Base-by-base conservation (phyloP, 768 basidiomycete genomes). In the Mycena olivaceomarginata region DNA sequence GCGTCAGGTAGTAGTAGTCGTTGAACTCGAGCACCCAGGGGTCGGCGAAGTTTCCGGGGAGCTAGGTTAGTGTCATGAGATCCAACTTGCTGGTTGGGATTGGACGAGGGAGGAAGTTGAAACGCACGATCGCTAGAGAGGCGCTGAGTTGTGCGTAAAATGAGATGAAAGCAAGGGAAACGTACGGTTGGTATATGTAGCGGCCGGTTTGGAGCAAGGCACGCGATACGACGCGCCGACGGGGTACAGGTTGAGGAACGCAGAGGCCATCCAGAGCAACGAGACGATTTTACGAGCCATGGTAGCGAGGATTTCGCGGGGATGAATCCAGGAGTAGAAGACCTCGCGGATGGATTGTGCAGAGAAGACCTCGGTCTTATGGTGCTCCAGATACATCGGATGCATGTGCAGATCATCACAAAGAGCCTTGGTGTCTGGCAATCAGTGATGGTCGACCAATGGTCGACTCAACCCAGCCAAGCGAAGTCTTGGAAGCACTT, bases 21-120 rank as follows among this genome's bases (percentile, higher is more conserved):
- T 70, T 70, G 74, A 62, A 53, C 45, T 64, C 62, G 67, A 75
- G 53, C 22, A 75, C 48, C 74, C 74, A 75, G 8, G 74, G 74
- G 68, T 75, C 74, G 18, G 74, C 74, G 18, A 62, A 65, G 63
- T 75, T 75, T 7, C 74, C 74, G 40, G 22, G 15, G 8, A 75
- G 68, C 68, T 70, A 31, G 10, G 8, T 45, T 15, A 15, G 48
- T 69, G 8, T 9, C 7, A 31, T 43, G 31, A 31, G 40, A 43
- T 2, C 18, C 7, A n/a, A 31, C 31, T 31, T 31, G n/a, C 25
- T 10, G 10, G 43, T 31, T 22, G 63, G 2, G 10, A 48, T 20
- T 39, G 15, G 37, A 4, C 12, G 48, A 16, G 11, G 31, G n/a
- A 10, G 31, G 31, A 31, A 31, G 4, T 31, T 31, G 31, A 31